Evolutionary conservation across 768 basidiomycete genomes (phyloP).

Genomic region (Auriscalpium vulgare): DNA sequence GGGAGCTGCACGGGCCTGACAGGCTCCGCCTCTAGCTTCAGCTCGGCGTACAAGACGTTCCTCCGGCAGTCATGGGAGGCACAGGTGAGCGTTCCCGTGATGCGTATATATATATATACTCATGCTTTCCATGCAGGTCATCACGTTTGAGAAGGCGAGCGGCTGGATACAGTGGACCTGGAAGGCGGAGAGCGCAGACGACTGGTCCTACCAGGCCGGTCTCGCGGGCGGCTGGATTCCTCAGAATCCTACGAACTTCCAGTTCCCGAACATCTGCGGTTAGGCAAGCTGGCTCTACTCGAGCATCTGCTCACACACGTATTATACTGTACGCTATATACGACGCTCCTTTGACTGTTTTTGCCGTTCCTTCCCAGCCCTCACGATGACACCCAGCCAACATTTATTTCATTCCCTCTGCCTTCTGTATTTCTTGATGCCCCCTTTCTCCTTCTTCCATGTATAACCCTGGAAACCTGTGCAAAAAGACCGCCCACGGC

Average conservation of each 20-base stretch:
- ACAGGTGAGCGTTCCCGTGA: slow-evolving; percentile 38
- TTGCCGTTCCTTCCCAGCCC: too few relatives aligned
- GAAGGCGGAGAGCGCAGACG: slow-evolving; percentile 78
- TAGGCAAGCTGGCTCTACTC: slow-evolving; percentile 9
- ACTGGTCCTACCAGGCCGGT: slow-evolving; percentile 87
- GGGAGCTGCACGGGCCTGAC: slow-evolving; percentile 72
- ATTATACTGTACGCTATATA: too few relatives aligned
- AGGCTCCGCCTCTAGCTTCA: slow-evolving; percentile 69
- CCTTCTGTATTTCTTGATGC: too few relatives aligned
- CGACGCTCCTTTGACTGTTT: too few relatives aligned
- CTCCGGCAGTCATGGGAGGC: slow-evolving; percentile 80
- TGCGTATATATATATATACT: background rate
- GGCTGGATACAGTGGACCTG: slow-evolving; percentile 84
- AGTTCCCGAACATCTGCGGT: slow-evolving; percentile 59
- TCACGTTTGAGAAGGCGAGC: slow-evolving; percentile 57
- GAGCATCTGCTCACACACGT: too few relatives aligned
- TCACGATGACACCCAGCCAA: too few relatives aligned
- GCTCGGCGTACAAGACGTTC: slow-evolving; percentile 71
- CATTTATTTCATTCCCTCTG: too few relatives aligned
- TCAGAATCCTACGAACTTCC: slow-evolving; percentile 36
- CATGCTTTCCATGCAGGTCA: slow-evolving; percentile 20
- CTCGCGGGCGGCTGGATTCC: slow-evolving; percentile 83
- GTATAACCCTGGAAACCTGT: too few relatives aligned
- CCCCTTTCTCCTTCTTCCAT: too few relatives aligned
- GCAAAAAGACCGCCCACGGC: too few relatives aligned